phyloP scores from a whole-genome alignment of 2,329 filamentous ascomycete genomes.

The Ophiostoma populinum region DNA sequence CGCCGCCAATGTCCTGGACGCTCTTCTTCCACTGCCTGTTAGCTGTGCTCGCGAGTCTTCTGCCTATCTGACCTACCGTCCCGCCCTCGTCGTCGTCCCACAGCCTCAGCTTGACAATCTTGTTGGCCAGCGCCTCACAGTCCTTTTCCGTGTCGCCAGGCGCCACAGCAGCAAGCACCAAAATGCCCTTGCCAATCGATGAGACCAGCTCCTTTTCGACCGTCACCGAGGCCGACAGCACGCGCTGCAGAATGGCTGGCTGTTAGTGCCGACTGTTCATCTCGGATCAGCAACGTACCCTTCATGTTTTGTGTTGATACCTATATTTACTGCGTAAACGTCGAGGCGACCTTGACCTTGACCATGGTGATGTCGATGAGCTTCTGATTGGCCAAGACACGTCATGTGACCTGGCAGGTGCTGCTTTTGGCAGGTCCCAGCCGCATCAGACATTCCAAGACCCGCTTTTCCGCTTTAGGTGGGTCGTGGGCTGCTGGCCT shows the following conservation, averaged over 20 bases:
- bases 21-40: constrained; percentile 58
- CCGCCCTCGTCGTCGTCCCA: constrained; percentile 70
- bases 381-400: too few species aligned
- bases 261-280: background rate
- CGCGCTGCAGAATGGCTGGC: constrained; percentile 77
- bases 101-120: constrained; percentile 75
- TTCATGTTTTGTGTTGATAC: constrained; percentile 3
- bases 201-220: constrained; percentile 85
- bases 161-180: constrained; percentile 82
- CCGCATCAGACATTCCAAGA: background rate
- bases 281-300: background rate
- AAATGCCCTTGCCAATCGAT: constrained; percentile 72
- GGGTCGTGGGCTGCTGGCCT: constrained; percentile 1
- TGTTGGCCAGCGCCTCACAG: constrained; percentile 63
- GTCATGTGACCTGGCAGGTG: background rate
- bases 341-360: too few species aligned
- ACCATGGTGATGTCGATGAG: too few species aligned
- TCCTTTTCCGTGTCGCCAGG: constrained; percentile 84
- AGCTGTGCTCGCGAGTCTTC: too few species aligned
- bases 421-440: background rate
- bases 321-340: too few species aligned
- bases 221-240: constrained; percentile 87
- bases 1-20: constrained; percentile 75
- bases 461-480: constrained; percentile 6
- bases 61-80: constrained; percentile 32